Percentiles rank a stretch among this genome's conserved stretches.
These are phyloP conservation scores for Penicillium chermesinum DNA, from an alignment of 495 filamentous ascomycete genomes.

Conservation along the genomic window DNA sequence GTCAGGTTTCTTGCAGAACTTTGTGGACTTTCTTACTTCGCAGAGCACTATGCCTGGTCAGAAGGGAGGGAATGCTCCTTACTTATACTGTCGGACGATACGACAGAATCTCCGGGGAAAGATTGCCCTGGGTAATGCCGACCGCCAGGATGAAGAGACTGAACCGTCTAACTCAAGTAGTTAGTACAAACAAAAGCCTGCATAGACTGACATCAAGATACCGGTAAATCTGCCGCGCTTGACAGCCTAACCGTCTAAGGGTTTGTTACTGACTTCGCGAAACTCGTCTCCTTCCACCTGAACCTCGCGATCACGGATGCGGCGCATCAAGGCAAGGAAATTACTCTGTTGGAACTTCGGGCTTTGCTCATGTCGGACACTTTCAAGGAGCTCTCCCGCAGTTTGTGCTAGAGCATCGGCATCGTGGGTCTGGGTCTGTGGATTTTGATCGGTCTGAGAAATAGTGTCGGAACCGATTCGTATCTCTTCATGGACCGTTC, in stretches of 20 bases:
- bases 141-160: conserved; percentile 50
- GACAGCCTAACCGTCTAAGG: conserved; percentile 37
- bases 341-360: conserved; percentile 73
- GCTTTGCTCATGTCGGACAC: conserved; percentile 59
- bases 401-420: conserved; percentile 66
- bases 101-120: conserved; percentile 5
- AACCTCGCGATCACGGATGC: conserved; percentile 50
- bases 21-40: conserved; percentile 1
- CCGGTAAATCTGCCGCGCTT: conserved; percentile 36
- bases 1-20: conserved; percentile 15
- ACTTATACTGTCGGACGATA: conserved; percentile 11
- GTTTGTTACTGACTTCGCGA: conserved; percentile 51
- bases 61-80: conserved; percentile 15
- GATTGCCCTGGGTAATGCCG: conserved; percentile 39
- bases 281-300: conserved; percentile 50
- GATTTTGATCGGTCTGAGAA: conserved; percentile 25
- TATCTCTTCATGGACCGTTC: conserved; percentile 23
- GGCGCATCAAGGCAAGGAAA: conserved; percentile 73
- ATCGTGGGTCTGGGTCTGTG: conserved; percentile 32
- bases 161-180: conserved; percentile 30
- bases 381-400: conserved; percentile 66
- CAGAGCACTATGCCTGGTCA: conserved; percentile 8
- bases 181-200: conserved; percentile 36
- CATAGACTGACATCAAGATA: conserved; percentile 30
- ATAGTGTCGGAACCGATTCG: conserved; percentile 52